phyloP scores from a whole-genome alignment of 2,329 filamentous ascomycete species.

The Aspergillus oerlinghausenensis region DNA sequence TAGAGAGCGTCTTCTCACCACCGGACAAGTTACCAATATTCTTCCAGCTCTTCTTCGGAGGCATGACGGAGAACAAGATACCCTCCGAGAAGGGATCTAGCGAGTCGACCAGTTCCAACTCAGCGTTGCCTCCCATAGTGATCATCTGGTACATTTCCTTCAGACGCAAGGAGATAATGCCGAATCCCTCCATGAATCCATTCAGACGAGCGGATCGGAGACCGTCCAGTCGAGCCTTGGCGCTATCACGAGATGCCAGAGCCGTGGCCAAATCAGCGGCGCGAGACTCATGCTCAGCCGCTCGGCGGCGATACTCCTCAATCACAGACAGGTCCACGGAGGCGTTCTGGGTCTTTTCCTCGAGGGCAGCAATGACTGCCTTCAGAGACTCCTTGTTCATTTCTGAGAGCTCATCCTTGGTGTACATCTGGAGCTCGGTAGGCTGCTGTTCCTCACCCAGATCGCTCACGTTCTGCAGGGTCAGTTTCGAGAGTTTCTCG shows the following conservation, averaged over 20 bases:
- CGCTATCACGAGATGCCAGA: slow-evolving; percentile 71
- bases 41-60: slow-evolving; percentile 99
- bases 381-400: slow-evolving; percentile 61
- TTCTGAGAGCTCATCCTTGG: slow-evolving; percentile 62
- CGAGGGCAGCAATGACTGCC: slow-evolving; percentile 60
- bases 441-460: slow-evolving; percentile 52
- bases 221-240: slow-evolving; percentile 90
- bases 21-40: slow-evolving; percentile 95
- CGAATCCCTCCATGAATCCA: slow-evolving; percentile 98
- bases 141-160: slow-evolving; percentile 99
- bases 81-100: slow-evolving; percentile 96
- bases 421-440: slow-evolving; percentile 67
- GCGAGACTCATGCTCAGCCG: slow-evolving; percentile 74
- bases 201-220: slow-evolving; percentile 84
- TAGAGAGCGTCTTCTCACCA: slow-evolving; percentile 94
- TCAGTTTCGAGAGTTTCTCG: slow-evolving; percentile 80
- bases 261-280: slow-evolving; percentile 80
- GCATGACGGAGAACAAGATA: slow-evolving; percentile 97
- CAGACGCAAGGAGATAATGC: slow-evolving; percentile 83
- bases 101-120: slow-evolving; percentile 93
- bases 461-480: slow-evolving; percentile 74
- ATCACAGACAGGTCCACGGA: slow-evolving; percentile 86
- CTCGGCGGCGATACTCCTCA: slow-evolving; percentile 78
- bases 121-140: slow-evolving; percentile 97
- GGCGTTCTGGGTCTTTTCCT: slow-evolving; percentile 76